A percentile compares a stretch with the other conserved stretches of the same genome.
Evolutionary conservation across 2,329 filamentous ascomycete genomes (phyloP).

Genomic region (Neopestalotiopsis sp.): DNA sequence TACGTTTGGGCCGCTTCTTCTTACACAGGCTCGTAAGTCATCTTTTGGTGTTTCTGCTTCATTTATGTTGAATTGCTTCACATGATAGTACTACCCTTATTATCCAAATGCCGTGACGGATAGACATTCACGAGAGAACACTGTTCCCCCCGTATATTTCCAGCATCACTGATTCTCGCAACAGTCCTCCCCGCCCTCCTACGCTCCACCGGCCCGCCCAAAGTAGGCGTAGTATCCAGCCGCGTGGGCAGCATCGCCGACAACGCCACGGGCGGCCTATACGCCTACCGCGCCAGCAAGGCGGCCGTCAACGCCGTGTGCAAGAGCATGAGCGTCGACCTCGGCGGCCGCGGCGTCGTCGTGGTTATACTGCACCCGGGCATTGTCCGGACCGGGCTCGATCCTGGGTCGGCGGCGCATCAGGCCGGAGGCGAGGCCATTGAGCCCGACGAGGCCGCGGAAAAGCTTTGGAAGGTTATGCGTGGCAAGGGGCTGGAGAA

Average conservation of each 20-base stretch:
- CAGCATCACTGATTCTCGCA: no score
- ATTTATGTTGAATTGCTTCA: no score
- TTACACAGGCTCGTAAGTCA: slow-evolving; percentile 42
- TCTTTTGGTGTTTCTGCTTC: no score
- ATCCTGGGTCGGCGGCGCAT: slow-evolving; percentile 20
- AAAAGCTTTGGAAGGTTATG: slow-evolving; percentile 40
- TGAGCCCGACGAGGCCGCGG: slow-evolving; percentile 48
- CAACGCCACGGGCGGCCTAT: slow-evolving; percentile 46
- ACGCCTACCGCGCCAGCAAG: slow-evolving; percentile 50
- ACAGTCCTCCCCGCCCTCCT: slow-evolving; percentile 45
- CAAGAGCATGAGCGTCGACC: slow-evolving; percentile 47
- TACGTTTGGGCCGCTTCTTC: slow-evolving; percentile 47
- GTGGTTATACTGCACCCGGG: slow-evolving; percentile 49
- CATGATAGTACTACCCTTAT: no score
- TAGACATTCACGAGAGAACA: no score
- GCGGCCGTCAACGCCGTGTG: slow-evolving; percentile 50
- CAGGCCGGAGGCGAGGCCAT: slow-evolving; percentile 42
- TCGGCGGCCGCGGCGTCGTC: slow-evolving; percentile 43
- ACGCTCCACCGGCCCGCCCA: slow-evolving; percentile 31
- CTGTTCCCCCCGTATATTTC: no score
- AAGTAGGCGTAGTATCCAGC: slow-evolving; percentile 46
- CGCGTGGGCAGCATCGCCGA: slow-evolving; percentile 49
- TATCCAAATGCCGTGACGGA: no score
- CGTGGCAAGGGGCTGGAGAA: background rate
- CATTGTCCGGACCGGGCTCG: slow-evolving; percentile 44